These are phyloP conservation scores for Penicillium sumatraense DNA, from an alignment of 2,329 filamentous ascomycete genomes.

Conservation along the genomic window DNA sequence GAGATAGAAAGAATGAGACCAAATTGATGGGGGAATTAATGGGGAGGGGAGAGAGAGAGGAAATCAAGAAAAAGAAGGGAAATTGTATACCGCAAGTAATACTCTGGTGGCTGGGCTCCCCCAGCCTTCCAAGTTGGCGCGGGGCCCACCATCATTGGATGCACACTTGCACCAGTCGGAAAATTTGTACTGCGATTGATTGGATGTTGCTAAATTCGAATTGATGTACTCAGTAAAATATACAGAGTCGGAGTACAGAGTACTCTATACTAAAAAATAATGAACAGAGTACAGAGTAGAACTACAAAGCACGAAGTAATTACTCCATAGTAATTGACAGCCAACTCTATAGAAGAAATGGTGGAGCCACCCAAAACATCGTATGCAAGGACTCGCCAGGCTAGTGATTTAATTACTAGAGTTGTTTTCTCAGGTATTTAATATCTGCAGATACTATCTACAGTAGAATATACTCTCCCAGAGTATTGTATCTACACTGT, in stretches of 20 bases:
- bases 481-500: too few relatives aligned
- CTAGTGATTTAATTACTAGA: background rate
- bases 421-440: too few relatives aligned
- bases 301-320: too few relatives aligned
- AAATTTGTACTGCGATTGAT: background rate
- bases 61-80: constrained; percentile 1
- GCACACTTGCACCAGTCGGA: background rate
- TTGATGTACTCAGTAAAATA: background rate
- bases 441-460: too few relatives aligned
- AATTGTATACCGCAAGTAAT: constrained; percentile 23
- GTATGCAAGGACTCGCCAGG: background rate
- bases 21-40: constrained; percentile 6
- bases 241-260: too few relatives aligned
- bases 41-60: constrained; percentile 1
- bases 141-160: constrained; percentile 1
- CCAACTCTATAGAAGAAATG: too few relatives aligned
- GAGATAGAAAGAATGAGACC: background rate
- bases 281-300: too few relatives aligned
- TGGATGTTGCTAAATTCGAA: background rate
- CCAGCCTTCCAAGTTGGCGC: constrained; percentile 32
- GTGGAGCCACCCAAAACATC: background rate
- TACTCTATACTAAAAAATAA: too few relatives aligned
- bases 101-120: constrained; percentile 33
- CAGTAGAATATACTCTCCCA: too few relatives aligned
- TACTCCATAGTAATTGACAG: too few relatives aligned